Evolutionary conservation across 768 basidiomycete species (phyloP), one percentile per base, ranked within the genome.

Genomic region (Suillus discolor): DNA sequence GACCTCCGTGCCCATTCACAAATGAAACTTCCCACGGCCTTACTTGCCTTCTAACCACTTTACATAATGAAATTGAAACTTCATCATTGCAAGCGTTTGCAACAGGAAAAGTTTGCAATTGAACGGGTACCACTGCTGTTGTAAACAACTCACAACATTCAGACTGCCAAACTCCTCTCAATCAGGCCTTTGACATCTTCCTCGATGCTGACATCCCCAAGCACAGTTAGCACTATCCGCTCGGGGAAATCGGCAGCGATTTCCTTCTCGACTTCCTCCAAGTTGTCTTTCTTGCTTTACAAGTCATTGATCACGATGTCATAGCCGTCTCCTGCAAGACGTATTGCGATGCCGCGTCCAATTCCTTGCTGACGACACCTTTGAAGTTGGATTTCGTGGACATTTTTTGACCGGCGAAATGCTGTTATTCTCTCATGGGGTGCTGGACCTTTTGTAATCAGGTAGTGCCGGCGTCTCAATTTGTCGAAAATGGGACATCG

Each of bases 291-390:
- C 41, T 74, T 72, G 1, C 25, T n/a, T 2, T 68, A 20, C 20
- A 81, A 64, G 63, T 80, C 78, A 66, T 77, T 80, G 23, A 81
- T 60, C 0, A 68, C 77, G 15, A 81, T 62, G 34, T 80, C 76
- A 47, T 75, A 78, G 0, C 80, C 80, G 28, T 80, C 78, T 9
- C 62, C 66, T 1, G 79, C 80, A 16, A 81, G 77, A 39, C 74
- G 70, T 25, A 80, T 65, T 18, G 80, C 78, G 23, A 80, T 79
- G 18, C 61, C 59, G 4, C 72, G 72, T 11, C 79, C 80, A 23
- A 81, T 80, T 11, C 73, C 78, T 28, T 65, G 72, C 15, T 71
- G 16, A 78, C 77, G 41, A 72, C 68, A 5, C 76, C 75, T 64
- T 74, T 78, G 12, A 67, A 25, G 20, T 23, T 20, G 1, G 38